Percentiles rank a stretch among this genome's conserved stretches.
Conservation (phyloP, 805 yeast genomes). For the Sugiyamaella chiloensis region DNA sequence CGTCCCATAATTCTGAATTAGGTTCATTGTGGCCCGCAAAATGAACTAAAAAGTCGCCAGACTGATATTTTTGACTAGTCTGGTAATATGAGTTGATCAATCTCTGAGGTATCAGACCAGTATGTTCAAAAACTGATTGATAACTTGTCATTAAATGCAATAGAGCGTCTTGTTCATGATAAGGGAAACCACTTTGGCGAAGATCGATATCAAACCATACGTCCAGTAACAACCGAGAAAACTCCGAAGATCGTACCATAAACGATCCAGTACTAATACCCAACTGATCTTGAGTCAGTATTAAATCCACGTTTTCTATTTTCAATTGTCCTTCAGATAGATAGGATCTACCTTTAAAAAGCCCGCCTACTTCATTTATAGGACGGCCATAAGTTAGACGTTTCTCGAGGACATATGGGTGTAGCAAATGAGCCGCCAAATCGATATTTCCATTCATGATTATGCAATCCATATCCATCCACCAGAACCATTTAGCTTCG, state of each 20-base stretch:
- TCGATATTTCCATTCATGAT: constrained; percentile 33
- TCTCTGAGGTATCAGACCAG: constrained; percentile 32
- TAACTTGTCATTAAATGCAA: constrained; percentile 11
- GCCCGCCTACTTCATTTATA: constrained; percentile 16
- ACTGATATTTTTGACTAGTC: constrained; percentile 14
- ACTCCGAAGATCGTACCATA: constrained; percentile 25
- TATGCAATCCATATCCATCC: constrained; percentile 37
- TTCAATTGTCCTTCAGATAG: constrained; percentile 17
- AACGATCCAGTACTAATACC: constrained; percentile 34
- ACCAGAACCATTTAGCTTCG: constrained; percentile 38
- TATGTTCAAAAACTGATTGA: constrained; percentile 14
- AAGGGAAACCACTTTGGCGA: constrained; percentile 11
- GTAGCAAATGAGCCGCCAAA: constrained; percentile 27
- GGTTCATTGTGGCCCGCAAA: constrained; percentile 31
- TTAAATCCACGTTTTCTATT: constrained; percentile 24
- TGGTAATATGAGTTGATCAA: constrained; percentile 29
- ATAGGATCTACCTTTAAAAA: constrained; percentile 5
- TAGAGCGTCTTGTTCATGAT: constrained; percentile 28
- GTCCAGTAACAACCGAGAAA: constrained; percentile 27
- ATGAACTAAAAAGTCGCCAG: constrained; percentile 32
- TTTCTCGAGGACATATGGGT: constrained; percentile 25
- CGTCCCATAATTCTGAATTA: no score
- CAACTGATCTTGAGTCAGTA: constrained; percentile 29
- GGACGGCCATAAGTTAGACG: constrained; percentile 25
- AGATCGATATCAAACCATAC: constrained; percentile 29